Evolutionary conservation across 2,329 filamentous ascomycete species (phyloP).

Genomic region (Arachnomyces sp.): DNA sequence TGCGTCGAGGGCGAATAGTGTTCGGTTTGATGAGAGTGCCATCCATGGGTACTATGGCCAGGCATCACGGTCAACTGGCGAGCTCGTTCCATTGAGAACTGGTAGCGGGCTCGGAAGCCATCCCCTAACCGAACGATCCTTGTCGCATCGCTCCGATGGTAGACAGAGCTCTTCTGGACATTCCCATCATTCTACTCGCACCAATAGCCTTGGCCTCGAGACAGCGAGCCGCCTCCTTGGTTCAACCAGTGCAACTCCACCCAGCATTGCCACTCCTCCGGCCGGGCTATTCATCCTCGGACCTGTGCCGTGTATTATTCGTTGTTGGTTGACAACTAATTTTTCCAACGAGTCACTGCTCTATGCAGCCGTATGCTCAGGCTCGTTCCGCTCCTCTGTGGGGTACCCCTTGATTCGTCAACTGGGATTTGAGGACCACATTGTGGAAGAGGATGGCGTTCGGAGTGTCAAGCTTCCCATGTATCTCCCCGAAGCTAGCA

Average conservation of each 20-base stretch:
- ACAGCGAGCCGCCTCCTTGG: constrained; percentile 56
- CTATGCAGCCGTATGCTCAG: constrained; percentile 87
- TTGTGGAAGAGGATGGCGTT: constrained; percentile 59
- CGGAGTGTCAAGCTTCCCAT: constrained; percentile 69
- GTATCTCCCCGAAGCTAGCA: constrained; percentile 84
- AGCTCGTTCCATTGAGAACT: constrained; percentile 70
- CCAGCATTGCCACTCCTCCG: constrained; percentile 59
- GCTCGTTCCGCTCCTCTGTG: constrained; percentile 80
- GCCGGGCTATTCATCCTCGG: constrained; percentile 80
- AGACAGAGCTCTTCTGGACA: constrained; percentile 89
- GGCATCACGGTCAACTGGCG: constrained; percentile 71
- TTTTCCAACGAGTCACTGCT: constrained; percentile 85
- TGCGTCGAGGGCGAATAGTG: constrained; percentile 81
- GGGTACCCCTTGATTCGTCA: constrained; percentile 67
- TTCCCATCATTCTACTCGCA: constrained; percentile 66
- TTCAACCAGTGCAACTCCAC: constrained; percentile 59
- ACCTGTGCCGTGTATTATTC: constrained; percentile 84
- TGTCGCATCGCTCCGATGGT: constrained; percentile 93
- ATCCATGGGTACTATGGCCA: constrained; percentile 86
- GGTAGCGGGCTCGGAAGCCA: constrained; percentile 71
- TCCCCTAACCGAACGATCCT: constrained; percentile 78
- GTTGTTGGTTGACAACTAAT: constrained; percentile 86
- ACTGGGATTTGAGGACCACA: constrained; percentile 60
- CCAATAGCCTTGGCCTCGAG: constrained; percentile 82
- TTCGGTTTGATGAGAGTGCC: constrained; percentile 93